Evolutionary conservation across 2,329 filamentous ascomycete species (phyloP), one percentile per base, ranked within the genome.

Genomic region (Neofusicoccum cordaticola): DNA sequence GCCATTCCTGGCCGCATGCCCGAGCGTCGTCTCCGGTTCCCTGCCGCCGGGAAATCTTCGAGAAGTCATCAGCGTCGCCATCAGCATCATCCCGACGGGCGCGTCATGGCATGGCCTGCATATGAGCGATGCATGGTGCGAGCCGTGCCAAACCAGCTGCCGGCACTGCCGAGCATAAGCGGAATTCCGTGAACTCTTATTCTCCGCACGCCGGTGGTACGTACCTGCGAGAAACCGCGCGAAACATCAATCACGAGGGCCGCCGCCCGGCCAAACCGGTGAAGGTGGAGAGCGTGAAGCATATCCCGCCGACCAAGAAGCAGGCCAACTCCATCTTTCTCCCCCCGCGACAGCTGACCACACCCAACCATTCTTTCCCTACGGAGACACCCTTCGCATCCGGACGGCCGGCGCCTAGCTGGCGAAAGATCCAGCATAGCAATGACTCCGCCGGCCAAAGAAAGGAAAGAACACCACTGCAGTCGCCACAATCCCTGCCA

Each of bases 71-170:
- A 19, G 22, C 52, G 15, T 7, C 52, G 31, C 48, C 19, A 37
- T 37, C 41, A 58, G 53, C 53, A 12, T 7, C 34, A 41, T 41
- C 17, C 7, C 51, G 37, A 8, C 19, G 17, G 31, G 13, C 34
- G 19, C 53, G 53, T 44, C 53, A 58, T 58, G 27, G 12, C 56
- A 60, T 60, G 27, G 41, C 53, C 31, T 57, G 53, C 53, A 57
- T 57, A 57, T 57, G 53, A 44, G 41, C 19, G 56, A 47, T 47
- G 56, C 42, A 41, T 45, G 56, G 47, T 60, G 41, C 27, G 13
- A 60, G 56, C 41, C 41, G 41, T 60, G 56, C 42, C 6, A 52
- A 60, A 60, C 22, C 52, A 44, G 19, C 52, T 34, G 22, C 37
- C 5, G 15, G 42, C 56, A 1, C n/a, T 37, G 56, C 56, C 56